A percentile compares a stretch with the other conserved stretches of the same genome.
Conservation (phyloP, 179 eudicot species). For the Spinacia oleracea region DNA sequence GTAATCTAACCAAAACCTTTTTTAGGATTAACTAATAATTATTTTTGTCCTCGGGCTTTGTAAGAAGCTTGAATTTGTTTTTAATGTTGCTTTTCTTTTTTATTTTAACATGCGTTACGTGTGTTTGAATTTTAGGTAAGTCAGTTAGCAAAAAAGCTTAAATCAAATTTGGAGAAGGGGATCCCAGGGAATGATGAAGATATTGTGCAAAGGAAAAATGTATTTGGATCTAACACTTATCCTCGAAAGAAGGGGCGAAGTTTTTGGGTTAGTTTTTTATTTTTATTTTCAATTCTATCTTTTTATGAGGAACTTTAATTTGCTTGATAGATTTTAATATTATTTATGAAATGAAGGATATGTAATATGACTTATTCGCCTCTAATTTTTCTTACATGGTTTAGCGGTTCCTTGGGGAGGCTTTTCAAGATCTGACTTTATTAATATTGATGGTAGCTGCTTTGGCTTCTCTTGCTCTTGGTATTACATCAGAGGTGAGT, state of each 20-base stretch:
- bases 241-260: constrained; percentile 77
- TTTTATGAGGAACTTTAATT: too few species aligned
- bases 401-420: constrained; percentile 85
- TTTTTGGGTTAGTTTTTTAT: constrained; percentile 57
- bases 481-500: constrained; percentile 78
- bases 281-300: too few species aligned
- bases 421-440: constrained; percentile 79
- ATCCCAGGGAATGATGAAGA: constrained; percentile 64
- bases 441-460: constrained; percentile 88
- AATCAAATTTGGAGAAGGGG: constrained; percentile 66
- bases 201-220: constrained; percentile 48
- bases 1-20: too few species aligned
- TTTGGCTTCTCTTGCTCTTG: constrained; percentile 81
- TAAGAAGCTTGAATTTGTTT: too few species aligned
- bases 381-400: neutral
- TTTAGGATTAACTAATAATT: too few species aligned
- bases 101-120: neutral
- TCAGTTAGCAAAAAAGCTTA: constrained; percentile 57
- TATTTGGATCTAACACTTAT: constrained; percentile 85
- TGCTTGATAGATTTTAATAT: neutral
- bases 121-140: constrained; percentile 40
- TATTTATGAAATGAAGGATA: neutral
- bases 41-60: neutral
- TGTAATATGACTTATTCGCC: neutral
- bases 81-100: neutral